Evolutionary conservation across 192 early-diverging fungal genomes (phyloP), one percentile per base, ranked within the genome.

Genomic region (Phycomyces blakesleeanus): DNA sequence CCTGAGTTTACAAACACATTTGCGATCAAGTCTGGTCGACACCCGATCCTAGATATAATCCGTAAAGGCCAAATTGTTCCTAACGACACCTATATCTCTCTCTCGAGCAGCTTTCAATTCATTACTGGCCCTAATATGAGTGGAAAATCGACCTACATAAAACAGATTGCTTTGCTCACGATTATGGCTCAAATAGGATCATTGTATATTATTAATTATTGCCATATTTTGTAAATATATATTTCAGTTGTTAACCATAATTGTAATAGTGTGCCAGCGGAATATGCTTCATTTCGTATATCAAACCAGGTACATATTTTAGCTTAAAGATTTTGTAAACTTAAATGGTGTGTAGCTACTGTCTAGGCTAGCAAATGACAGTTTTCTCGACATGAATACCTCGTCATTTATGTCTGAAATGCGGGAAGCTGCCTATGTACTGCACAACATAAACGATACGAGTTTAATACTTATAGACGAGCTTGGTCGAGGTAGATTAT

Each of bases 51-150:
- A n/a, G 90, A 93, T 69, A 68, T 21, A 22, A 83, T 24, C 64
- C 56, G 39, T 50, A 34, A 42, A 72, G 73, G 5, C 39, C 9
- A 26, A 16, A 87, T 86, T 60, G 80, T 93, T 2, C 75, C 91
- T 5, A 97, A 97, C 62, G 88, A 91, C 81, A 10, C 85, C 73
- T 61, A 85, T 88, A 7, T 65, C 69, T 20, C 68, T 67, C 4
- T 76, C 59, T 9, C 59, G 47, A 71, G 76, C 0, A 85, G 79
- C 15, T 83, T 95, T 47, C 44, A 91, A 26, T 75, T 94, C 16
- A 86, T 96, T 6, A 93, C 90, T n/a, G 95, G 95, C 0, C 90
- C 93, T 9, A 97, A 97, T 68, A 95, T 93, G 94, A 88, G 88
- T 40, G 93, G 93, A 25, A 94, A 95, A 70, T 87, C 89, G 12